phyloP scores from a whole-genome alignment of 129 eudicot species.

The Artemisia argyi region DNA sequence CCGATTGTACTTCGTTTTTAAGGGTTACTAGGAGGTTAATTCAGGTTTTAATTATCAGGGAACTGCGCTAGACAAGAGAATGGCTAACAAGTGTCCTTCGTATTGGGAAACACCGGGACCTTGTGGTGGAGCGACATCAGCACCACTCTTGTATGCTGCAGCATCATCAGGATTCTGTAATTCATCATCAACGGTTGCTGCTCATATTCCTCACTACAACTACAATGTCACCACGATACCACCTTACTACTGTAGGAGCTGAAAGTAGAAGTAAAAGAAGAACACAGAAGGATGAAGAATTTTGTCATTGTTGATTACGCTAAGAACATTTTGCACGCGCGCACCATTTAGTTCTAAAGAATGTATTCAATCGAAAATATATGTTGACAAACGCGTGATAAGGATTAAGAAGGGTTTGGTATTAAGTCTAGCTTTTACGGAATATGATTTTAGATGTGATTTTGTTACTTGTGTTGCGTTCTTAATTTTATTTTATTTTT shows the following conservation, averaged over 20 bases:
- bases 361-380: neutral
- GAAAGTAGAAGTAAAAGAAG: slow-evolving; percentile 19
- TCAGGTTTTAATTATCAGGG: slow-evolving; percentile 38
- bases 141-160: slow-evolving; percentile 55
- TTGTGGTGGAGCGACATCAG: neutral
- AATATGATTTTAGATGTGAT: too few species aligned
- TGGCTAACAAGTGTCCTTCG: slow-evolving; percentile 27
- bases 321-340: neutral
- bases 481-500: too few species aligned
- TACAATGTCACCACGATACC: slow-evolving; percentile 21
- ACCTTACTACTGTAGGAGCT: slow-evolving; percentile 30
- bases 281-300: neutral
- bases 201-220: slow-evolving; percentile 3
- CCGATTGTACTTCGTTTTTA: neutral
- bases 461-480: too few species aligned
- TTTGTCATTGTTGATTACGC: neutral
- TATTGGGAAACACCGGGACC: neutral
- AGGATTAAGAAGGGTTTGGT: too few species aligned
- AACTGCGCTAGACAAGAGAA: slow-evolving; percentile 46
- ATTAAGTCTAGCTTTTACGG: too few species aligned
- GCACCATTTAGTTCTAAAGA: neutral
- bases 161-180: slow-evolving; percentile 92
- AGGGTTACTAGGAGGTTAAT: neutral
- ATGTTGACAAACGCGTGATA: neutral
- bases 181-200: slow-evolving; percentile 23